Conservation (phyloP, 176 grass and related monocot genomes). For the Oryza rufipogon region DNA sequence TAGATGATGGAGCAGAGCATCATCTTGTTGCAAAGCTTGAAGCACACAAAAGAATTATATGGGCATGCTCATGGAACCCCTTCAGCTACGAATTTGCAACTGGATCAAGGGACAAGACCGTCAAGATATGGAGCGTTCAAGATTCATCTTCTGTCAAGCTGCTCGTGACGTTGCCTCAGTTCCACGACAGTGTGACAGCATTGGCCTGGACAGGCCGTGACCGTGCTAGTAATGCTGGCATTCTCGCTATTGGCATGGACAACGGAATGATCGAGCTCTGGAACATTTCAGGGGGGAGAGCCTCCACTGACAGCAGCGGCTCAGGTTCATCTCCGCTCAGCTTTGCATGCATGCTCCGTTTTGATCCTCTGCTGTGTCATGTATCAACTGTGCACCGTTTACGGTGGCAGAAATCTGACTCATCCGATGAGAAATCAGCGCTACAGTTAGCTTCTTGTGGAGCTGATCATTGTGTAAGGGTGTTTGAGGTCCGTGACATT, state of each 20-base stretch:
- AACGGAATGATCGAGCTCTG: slow-evolving; percentile 93
- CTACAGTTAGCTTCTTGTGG: slow-evolving; percentile 84
- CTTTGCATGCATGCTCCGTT: slow-evolving; percentile 52
- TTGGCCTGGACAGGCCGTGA: slow-evolving; percentile 79
- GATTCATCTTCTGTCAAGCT: slow-evolving; percentile 69
- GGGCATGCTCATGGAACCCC: slow-evolving; percentile 95
- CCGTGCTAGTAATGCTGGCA: slow-evolving; percentile 50
- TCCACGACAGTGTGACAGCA: slow-evolving; percentile 91
- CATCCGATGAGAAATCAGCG: slow-evolving; percentile 36
- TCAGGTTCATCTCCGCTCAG: slow-evolving; percentile 30
- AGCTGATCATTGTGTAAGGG: slow-evolving; percentile 86
- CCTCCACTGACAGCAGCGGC: background rate
- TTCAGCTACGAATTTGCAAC: slow-evolving; percentile 91
- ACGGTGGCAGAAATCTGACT: slow-evolving; percentile 56
- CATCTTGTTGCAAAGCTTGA: slow-evolving; percentile 74
- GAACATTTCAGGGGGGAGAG: slow-evolving; percentile 55
- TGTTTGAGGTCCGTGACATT: slow-evolving; percentile 56
- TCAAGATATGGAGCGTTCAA: slow-evolving; percentile 85
- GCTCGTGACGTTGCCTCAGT: slow-evolving; percentile 70
- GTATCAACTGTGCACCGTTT: slow-evolving; percentile 76
- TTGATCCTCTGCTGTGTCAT: slow-evolving; percentile 78
- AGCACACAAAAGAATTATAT: slow-evolving; percentile 96
- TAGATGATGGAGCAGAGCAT: slow-evolving; percentile 54
- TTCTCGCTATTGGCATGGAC: slow-evolving; percentile 86
- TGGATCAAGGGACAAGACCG: slow-evolving; percentile 93